Conservation (phyloP, 2,329 filamentous ascomycete genomes). For the Leptosphaerulina australis region DNA sequence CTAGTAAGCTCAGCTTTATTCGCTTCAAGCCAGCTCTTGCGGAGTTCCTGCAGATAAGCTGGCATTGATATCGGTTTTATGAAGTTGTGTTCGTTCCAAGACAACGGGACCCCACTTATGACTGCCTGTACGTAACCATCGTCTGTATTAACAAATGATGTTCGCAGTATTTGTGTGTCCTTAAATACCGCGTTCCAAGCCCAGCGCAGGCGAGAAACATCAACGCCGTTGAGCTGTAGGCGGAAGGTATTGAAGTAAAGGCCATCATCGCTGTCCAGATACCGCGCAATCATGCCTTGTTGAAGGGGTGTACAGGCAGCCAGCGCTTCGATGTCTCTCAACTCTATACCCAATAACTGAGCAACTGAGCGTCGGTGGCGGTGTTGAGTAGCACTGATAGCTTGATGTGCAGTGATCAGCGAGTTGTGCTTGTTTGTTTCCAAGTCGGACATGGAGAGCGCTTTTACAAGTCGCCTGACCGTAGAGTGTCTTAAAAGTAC, state of each 20-base stretch:
- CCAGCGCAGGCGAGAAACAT: slow-evolving; percentile 55
- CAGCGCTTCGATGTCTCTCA: slow-evolving; percentile 70
- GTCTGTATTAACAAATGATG: slow-evolving; percentile 71
- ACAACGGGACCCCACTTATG: slow-evolving; percentile 50
- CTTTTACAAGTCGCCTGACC: slow-evolving; percentile 50
- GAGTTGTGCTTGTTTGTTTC: slow-evolving; percentile 27
- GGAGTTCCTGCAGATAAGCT: background rate
- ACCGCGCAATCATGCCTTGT: slow-evolving; percentile 80
- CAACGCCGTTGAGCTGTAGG: slow-evolving; percentile 60
- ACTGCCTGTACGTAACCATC: slow-evolving; percentile 80
- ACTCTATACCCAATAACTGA: slow-evolving; percentile 57
- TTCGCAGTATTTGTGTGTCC: slow-evolving; percentile 70
- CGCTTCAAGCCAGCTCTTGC: slow-evolving; percentile 35
- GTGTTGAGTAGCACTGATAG: slow-evolving; percentile 68
- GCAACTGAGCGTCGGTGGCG: slow-evolving; percentile 62
- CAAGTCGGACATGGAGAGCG: slow-evolving; percentile 27
- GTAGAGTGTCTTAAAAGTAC: slow-evolving; percentile 66
- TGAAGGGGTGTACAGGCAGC: slow-evolving; percentile 85
- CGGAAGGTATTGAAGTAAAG: slow-evolving; percentile 81
- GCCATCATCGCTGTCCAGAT: slow-evolving; percentile 61
- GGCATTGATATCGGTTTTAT: slow-evolving; percentile 31
- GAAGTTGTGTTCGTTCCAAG: slow-evolving; percentile 25
- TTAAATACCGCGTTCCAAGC: slow-evolving; percentile 65
- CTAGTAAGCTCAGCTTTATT: slow-evolving; percentile 53
- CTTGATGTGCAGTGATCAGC: slow-evolving; percentile 61